Evolutionary conservation across 2,329 filamentous ascomycete species (phyloP), one percentile per base, ranked within the genome.

Genomic region (Monilinia vaccinii-corymbosi): DNA sequence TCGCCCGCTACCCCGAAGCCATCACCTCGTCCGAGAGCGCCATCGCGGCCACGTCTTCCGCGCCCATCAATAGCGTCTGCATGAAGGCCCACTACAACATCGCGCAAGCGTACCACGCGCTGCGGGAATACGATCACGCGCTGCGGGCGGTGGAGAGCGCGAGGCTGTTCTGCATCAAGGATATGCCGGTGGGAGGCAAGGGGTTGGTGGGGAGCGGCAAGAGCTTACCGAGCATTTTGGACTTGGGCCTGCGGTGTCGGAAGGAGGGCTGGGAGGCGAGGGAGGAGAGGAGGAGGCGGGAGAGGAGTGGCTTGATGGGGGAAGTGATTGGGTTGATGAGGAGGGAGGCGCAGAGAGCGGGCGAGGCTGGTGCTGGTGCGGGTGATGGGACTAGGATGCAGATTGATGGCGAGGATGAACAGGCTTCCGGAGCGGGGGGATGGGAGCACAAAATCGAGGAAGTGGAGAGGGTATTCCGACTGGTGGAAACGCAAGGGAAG

Each of bases 1-100:
- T 96, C 25, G 76, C 80, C 62, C 78, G 84, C 67, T 95, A 87
- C 83, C 81, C 89, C 34, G 84, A 80, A 11, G 91, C 87, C 52
- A 86, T 94, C 64, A 77, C 83, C 62, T 92, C 97, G 74, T 93
- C 91, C 71, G 75, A 86, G 57, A 78, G 83, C 56, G 91, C 88
- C 64, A 85, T 97, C 53, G 61, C 77, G 80, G 23, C 66, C 21
- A 60, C 58, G 16, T 38, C 40, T 16, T 36, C 48, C 6, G 21
- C 56, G 7, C 56, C 45, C 13, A n/a, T 46, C 18, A 63, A 58
- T 64, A 75, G 67, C 36, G 50, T 52, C 14, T 52, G 18, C 23
- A 86, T 95, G 77, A 97, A 97, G 75, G 91, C 89, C 9, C 83
- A 85, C 70, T 95, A 88, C 73, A 89, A 91, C 71, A 81, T 96